These are phyloP conservation scores for Thalassiosira sp. DNA, from an alignment of 352 stramenopile genomes.

Conservation along the genomic window DNA sequence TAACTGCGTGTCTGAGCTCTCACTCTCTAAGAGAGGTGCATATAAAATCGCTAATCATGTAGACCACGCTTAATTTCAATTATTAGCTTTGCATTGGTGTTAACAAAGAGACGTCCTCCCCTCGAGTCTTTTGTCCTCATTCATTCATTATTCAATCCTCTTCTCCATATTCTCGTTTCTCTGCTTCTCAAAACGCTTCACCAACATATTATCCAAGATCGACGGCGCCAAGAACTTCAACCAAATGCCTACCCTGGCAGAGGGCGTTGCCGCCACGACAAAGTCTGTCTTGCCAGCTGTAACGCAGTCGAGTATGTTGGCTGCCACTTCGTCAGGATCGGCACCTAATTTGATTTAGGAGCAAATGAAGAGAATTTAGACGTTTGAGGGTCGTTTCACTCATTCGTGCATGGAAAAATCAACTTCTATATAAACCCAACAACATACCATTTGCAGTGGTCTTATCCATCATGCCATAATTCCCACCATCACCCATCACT, in stretches of 20 bases:
- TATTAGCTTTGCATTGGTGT: too few species aligned
- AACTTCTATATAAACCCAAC: background rate
- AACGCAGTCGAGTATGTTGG: constrained; percentile 57
- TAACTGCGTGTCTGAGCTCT: too few species aligned
- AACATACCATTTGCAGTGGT: constrained; percentile 71
- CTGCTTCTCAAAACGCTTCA: constrained; percentile 69
- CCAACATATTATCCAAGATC: constrained; percentile 63
- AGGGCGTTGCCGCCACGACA: constrained; percentile 68
- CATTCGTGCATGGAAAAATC: too few species aligned
- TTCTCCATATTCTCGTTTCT: constrained; percentile 32
- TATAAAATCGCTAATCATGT: too few species aligned
- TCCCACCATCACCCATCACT: constrained; percentile 73
- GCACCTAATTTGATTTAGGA: constrained; percentile 40
- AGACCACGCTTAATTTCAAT: too few species aligned
- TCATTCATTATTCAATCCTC: background rate
- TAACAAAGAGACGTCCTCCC: too few species aligned
- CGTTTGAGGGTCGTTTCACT: background rate
- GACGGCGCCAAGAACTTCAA: constrained; percentile 66
- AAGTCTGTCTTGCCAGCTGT: constrained; percentile 63
- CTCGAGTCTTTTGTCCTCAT: background rate
- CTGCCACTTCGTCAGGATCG: constrained; percentile 69
- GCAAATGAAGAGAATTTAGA: background rate
- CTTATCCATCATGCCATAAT: constrained; percentile 75
- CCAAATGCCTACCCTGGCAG: constrained; percentile 65
- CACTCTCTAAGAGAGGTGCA: too few species aligned